Base-by-base conservation (phyloP, 148 eudicot species). In the Chenopodium album region DNA sequence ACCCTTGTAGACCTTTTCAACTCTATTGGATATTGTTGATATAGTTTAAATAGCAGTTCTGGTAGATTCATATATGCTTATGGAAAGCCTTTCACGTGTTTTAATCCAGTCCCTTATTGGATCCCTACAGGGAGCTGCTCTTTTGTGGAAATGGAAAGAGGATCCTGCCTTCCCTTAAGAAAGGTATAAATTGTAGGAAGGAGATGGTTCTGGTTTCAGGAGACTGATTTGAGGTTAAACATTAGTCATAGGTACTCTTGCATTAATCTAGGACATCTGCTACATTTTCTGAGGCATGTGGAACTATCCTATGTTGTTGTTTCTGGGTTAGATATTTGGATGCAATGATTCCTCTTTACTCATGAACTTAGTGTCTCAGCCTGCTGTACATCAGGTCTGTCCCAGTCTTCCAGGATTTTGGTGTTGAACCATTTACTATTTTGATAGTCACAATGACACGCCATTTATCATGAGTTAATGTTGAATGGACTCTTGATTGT, bases 121-220 rank as follows among this genome's bases (percentile, higher is more conserved):
- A 67, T 79, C 31, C 62, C 63, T 31, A 80, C 77, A 72, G 77
- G 82, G 47, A 23, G 71, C 71, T 80, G 71, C 71, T 73, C 17
- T 26, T 19, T 28, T 72, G 4, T 73, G 76, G 77, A 72, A 71
- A 50, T 52, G 81, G 66, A 12, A 68, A 67, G 73, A 11, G n/a
- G 67, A 32, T 71, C 75, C 68, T 37, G 47, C 76, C 37, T 73
- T 73, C 28, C 68, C 59, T 72, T 46, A 32, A 32, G 19, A 68
- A 78, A 79, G 66, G 78, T 60, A 73, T 29, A 72, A 19, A 64
- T 20, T 46, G 72, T 73, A 73, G 71, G 78, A 28, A 54, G 71
- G 47, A 60, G 8, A 63, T 37, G 62, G 29, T 74, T 74, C n/a
- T 75, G 47, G 73, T 56, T 23, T 11, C 23, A 80, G 76, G 67